Conservation (phyloP, 2,329 filamentous ascomycete genomes). For the Lomentospora prolificans region DNA sequence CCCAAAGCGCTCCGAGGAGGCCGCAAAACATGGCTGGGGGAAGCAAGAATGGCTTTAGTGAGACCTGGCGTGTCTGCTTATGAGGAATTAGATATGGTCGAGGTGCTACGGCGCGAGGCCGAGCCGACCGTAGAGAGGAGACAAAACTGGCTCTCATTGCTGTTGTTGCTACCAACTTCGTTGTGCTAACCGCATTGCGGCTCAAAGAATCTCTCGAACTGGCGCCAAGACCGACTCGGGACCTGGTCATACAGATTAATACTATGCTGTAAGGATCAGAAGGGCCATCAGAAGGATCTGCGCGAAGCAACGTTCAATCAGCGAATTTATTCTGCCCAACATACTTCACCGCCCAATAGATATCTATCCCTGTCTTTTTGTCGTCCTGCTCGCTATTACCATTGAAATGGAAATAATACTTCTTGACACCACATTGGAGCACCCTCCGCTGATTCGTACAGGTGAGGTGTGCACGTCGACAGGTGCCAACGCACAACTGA, state of each 20-base stretch:
- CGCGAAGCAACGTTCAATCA: no score
- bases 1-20: constrained; percentile 55
- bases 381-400: neutral
- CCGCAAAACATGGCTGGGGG: constrained; percentile 59
- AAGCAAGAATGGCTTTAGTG: constrained; percentile 35
- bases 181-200: neutral
- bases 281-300: neutral
- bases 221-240: neutral
- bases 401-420: no score
- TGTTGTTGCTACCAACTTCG: neutral
- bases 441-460: neutral
- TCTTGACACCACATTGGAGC: no score
- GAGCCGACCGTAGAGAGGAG: neutral
- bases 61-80: constrained; percentile 13
- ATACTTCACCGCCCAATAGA: neutral
- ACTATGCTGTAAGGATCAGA: neutral
- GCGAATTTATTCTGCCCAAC: neutral
- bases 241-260: neutral
- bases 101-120: neutral
- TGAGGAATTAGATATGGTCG: neutral
- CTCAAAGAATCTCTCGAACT: neutral
- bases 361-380: neutral
- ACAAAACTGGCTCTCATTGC: neutral
- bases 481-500: neutral
- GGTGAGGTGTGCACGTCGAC: neutral